Percentiles rank a stretch among this genome's conserved stretches.
These are phyloP conservation scores for Fusarium armeniacum DNA, from an alignment of 2,329 filamentous ascomycete species.

Conservation along the genomic window DNA sequence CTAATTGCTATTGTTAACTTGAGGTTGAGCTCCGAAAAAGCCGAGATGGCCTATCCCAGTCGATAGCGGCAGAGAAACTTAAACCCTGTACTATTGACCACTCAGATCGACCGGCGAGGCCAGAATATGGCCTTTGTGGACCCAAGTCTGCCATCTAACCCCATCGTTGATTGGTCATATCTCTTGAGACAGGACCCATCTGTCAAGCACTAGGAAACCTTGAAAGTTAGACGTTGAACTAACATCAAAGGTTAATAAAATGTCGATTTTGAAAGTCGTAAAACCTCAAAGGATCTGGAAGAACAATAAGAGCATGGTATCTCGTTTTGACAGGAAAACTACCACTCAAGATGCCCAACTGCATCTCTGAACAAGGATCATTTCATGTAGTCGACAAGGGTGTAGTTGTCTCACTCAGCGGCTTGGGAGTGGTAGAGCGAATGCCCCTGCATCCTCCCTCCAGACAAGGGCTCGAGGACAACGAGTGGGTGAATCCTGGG, in stretches of 20 bases:
- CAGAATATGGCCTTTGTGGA: conserved; percentile 31
- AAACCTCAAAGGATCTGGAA: conserved; percentile 9
- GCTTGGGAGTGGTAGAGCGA: conserved; percentile 28
- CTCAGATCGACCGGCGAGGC: conserved; percentile 33
- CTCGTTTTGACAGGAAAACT: background rate
- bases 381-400: conserved; percentile 25
- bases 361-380: conserved; percentile 21
- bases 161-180: conserved; percentile 14
- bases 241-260: conserved; percentile 11
- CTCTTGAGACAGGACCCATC: conserved; percentile 21
- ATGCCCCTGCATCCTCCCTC: conserved; percentile 37
- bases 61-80: conserved; percentile 11
- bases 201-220: conserved; percentile 24
- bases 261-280: background rate
- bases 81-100: conserved; percentile 15
- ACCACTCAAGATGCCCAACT: conserved; percentile 12
- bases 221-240: conserved; percentile 21
- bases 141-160: background rate
- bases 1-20: background rate
- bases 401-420: conserved; percentile 26
- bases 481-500: conserved; percentile 34
- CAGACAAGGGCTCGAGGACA: conserved; percentile 27
- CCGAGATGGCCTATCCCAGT: background rate
- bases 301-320: background rate
- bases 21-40: background rate